Conservation (phyloP, 345 rosid genomes). For the Salix exigua region DNA sequence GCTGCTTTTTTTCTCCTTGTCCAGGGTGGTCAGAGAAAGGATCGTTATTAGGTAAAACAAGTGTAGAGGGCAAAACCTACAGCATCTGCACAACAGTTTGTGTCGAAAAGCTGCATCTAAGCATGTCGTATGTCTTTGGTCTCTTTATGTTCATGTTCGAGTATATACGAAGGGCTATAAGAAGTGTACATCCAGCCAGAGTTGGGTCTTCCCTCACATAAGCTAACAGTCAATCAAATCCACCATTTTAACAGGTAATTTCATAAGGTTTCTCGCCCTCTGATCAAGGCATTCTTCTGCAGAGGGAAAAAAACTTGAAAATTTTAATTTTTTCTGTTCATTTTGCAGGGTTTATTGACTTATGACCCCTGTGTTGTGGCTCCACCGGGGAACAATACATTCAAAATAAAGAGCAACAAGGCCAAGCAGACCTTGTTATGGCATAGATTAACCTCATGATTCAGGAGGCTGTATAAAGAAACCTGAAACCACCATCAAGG, state of each 20-base stretch:
- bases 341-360: constrained; percentile 18
- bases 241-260: constrained; percentile 3
- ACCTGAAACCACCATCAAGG: neutral
- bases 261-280: neutral
- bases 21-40: constrained; percentile 46
- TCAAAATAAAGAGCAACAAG: neutral
- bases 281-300: neutral
- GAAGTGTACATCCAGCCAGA: constrained; percentile 51
- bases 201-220: constrained; percentile 52
- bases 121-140: constrained; percentile 52
- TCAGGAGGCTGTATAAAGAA: neutral
- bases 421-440: neutral
- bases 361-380: neutral
- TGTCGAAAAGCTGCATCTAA: constrained; percentile 42
- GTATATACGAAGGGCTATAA: constrained; percentile 44
- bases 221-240: constrained; percentile 5
- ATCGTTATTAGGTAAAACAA: constrained; percentile 24
- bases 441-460: neutral
- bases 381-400: neutral
- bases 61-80: constrained; percentile 33
- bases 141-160: constrained; percentile 53
- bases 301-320: neutral
- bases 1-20: neutral
- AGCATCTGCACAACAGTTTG: constrained; percentile 7
- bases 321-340: neutral